These are phyloP conservation scores for Fusarium guadeloupense DNA, from an alignment of 2,329 filamentous ascomycete genomes.

Conservation along the genomic window DNA sequence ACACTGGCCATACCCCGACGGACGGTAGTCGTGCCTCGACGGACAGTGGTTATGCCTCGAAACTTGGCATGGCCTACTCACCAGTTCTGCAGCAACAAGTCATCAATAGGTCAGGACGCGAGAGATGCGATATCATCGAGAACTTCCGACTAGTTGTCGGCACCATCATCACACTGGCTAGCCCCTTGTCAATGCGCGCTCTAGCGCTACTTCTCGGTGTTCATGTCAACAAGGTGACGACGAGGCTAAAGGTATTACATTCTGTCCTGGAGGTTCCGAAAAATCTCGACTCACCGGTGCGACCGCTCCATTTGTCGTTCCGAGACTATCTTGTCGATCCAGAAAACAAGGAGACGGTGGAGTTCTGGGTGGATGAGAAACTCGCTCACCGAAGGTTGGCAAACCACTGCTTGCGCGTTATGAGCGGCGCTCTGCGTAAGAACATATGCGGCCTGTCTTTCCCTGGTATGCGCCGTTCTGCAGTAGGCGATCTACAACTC, in stretches of 20 bases:
- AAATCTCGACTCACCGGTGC: slow-evolving; percentile 1
- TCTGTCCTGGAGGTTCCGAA: neutral
- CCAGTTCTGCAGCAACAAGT: slow-evolving; percentile 21
- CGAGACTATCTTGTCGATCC: slow-evolving; percentile 50
- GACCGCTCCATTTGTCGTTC: slow-evolving; percentile 50
- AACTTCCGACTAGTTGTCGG: slow-evolving; percentile 41
- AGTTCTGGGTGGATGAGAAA: slow-evolving; percentile 51
- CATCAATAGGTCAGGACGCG: neutral
- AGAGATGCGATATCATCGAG: slow-evolving; percentile 15
- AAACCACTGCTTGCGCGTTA: slow-evolving; percentile 48
- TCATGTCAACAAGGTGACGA: neutral
- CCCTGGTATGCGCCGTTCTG: neutral
- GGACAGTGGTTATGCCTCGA: too few species aligned
- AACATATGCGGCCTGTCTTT: slow-evolving; percentile 49
- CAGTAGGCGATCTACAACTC: neutral
- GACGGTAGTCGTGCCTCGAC: too few species aligned
- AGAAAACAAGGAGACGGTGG: slow-evolving; percentile 20
- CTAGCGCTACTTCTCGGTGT: slow-evolving; percentile 22
- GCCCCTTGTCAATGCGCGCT: slow-evolving; percentile 30
- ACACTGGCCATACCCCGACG: neutral
- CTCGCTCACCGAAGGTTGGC: slow-evolving; percentile 43
- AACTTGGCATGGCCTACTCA: slow-evolving; percentile 25
- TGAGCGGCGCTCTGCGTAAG: slow-evolving; percentile 45
- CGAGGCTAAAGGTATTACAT: neutral
- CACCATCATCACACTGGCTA: slow-evolving; percentile 37